Evolutionary conservation across 2,329 filamentous ascomycete genomes (phyloP).

Genomic region (Pestalotiopsis sp.): DNA sequence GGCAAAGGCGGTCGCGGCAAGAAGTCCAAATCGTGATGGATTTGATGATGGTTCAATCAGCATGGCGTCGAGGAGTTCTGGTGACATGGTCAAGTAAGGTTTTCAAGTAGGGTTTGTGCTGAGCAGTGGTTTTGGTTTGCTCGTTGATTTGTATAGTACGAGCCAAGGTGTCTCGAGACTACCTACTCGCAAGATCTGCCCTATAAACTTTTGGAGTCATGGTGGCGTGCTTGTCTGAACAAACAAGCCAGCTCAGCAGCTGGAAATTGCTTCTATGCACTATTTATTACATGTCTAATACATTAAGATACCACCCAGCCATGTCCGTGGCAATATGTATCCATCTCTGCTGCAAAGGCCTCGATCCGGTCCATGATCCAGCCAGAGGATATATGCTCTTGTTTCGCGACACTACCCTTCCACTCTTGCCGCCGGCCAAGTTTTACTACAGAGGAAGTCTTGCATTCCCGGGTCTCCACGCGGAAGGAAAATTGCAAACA

Average conservation of each 20-base stretch:
- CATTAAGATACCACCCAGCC: neutral
- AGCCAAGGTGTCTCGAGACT: neutral
- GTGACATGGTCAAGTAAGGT: neutral
- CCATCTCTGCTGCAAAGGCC: conserved; percentile 2
- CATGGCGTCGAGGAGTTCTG: conserved; percentile 10
- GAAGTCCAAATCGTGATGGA: conserved; percentile 18
- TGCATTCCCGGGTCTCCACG: conserved; percentile 7
- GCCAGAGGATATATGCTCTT: neutral
- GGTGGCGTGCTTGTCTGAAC: no score
- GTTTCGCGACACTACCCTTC: neutral
- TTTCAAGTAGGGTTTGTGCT: neutral
- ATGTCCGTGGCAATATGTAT: conserved; percentile 2
- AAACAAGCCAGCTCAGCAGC: neutral
- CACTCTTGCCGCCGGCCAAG: neutral
- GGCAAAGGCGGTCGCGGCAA: conserved; percentile 12
- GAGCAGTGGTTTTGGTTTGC: neutral
- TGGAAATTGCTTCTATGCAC: neutral
- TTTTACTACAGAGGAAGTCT: neutral
- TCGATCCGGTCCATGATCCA: conserved; percentile 2
- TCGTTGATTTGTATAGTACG: neutral
- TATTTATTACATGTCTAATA: conserved; percentile 17
- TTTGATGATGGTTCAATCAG: neutral
- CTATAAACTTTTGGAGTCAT: neutral
- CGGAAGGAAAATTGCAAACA: neutral
- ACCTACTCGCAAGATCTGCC: neutral